Conservation (phyloP, 768 basidiomycete genomes). For the Austroboletus festivus region DNA sequence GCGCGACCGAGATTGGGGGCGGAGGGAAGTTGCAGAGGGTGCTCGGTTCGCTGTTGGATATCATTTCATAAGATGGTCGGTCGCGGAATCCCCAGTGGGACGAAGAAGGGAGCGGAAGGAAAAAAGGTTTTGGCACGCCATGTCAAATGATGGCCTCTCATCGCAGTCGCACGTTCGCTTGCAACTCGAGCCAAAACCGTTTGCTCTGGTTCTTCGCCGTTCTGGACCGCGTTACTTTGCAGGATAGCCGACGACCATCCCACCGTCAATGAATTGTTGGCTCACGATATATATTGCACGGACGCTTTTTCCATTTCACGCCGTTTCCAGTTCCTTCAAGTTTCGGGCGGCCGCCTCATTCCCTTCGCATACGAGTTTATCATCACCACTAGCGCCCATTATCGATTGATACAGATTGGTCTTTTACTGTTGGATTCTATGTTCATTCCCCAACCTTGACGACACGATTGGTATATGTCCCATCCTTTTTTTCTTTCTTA, state of each 20-base stretch:
- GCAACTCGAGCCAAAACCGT: slow-evolving; percentile 19
- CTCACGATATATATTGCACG: slow-evolving; percentile 52
- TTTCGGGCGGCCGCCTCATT: slow-evolving; percentile 32
- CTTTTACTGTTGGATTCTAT: slow-evolving; percentile 24
- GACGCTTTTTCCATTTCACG: slow-evolving; percentile 77
- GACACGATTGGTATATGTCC: slow-evolving; percentile 23
- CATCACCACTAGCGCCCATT: slow-evolving; percentile 33
- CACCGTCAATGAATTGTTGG: slow-evolving; percentile 34
- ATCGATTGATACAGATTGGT: slow-evolving; percentile 29
- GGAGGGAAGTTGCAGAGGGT: slow-evolving; percentile 33
- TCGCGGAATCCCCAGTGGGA: slow-evolving; percentile 24
- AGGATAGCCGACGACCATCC: slow-evolving; percentile 18
- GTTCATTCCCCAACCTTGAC: slow-evolving; percentile 18
- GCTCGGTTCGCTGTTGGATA: slow-evolving; percentile 37
- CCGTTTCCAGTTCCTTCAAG: slow-evolving; percentile 14
- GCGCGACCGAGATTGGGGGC: slow-evolving; percentile 43
- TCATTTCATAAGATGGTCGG: slow-evolving; percentile 33
- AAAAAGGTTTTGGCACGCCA: slow-evolving; percentile 26
- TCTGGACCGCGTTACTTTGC: slow-evolving; percentile 18
- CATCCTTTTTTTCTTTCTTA: slow-evolving; percentile 22
- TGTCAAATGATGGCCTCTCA: slow-evolving; percentile 10
- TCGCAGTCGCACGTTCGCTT: slow-evolving; percentile 7
- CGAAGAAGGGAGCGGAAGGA: slow-evolving; percentile 16
- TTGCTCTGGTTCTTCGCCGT: slow-evolving; percentile 12
- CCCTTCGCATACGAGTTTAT: slow-evolving; percentile 24